These are phyloP conservation scores for Pneumocystis murina DNA, from an alignment of 1,139 yeast genomes.

Conservation along the genomic window DNA sequence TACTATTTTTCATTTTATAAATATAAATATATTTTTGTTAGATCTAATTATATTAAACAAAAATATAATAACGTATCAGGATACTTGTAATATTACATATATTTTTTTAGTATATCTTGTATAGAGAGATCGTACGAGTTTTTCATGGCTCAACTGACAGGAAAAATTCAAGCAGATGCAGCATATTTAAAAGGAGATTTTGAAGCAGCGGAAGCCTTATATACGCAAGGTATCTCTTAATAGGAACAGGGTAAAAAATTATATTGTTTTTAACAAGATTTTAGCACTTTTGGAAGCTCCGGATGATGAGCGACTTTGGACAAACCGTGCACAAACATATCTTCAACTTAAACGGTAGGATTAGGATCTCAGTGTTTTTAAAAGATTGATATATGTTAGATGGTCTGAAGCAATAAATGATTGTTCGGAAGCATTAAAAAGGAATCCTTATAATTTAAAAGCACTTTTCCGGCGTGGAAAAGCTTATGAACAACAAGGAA, in stretches of 20 bases:
- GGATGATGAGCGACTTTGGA: not conserved
- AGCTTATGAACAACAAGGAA: not conserved
- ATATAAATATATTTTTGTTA: no score
- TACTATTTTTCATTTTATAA: no score
- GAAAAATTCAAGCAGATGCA: no score
- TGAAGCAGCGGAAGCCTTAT: not conserved
- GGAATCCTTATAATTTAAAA: not conserved
- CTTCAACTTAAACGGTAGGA: not conserved
- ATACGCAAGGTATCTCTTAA: not conserved
- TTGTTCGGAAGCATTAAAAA: not conserved
- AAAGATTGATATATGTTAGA: not conserved
- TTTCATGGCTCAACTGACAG: no score
- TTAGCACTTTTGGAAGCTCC: not conserved
- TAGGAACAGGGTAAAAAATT: no score
- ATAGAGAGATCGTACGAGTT: no score
- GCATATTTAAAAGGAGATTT: not conserved
- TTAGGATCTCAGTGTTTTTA: not conserved
- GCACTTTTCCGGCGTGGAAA: not conserved
- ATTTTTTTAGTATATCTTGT: no score
- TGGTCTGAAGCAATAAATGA: not conserved
- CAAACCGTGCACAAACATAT: not conserved
- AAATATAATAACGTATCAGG: no score
- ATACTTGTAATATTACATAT: no score
- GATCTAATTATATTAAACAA: no score
- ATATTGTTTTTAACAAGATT: not conserved